Evolutionary conservation across 164 flowering plant species (phyloP).

Genomic region (Taxillus chinensis): DNA sequence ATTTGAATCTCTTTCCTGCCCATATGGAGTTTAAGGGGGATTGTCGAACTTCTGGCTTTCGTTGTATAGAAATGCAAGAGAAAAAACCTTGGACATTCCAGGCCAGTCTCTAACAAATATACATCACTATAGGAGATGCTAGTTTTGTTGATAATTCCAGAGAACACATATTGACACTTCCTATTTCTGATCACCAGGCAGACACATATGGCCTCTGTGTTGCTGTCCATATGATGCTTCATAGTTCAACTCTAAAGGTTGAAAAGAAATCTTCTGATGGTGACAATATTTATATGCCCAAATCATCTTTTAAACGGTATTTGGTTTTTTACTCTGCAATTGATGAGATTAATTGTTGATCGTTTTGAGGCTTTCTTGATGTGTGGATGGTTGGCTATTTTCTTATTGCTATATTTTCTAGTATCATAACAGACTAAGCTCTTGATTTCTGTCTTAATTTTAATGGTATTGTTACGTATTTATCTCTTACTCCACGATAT

Average conservation of each 20-base stretch:
- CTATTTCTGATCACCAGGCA: conserved; percentile 35
- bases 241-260: conserved; percentile 58
- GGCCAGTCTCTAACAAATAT: conserved; percentile 26
- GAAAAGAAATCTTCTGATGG: conserved; percentile 64
- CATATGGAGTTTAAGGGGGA: conserved; percentile 58
- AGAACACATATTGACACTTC: background rate
- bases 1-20: conserved; percentile 61
- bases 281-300: conserved; percentile 43
- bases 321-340: background rate
- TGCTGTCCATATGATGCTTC: conserved; percentile 81
- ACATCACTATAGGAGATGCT: background rate
- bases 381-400: background rate
- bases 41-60: conserved; percentile 82
- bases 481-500: background rate
- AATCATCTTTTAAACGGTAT: conserved; percentile 58
- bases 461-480: background rate
- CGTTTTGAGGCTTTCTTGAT: background rate
- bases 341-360: background rate
- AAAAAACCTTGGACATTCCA: conserved; percentile 80
- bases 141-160: background rate
- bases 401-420: background rate
- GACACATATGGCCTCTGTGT: conserved; percentile 90
- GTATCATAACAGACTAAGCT: background rate
- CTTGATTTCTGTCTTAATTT: background rate
- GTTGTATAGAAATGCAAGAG: conserved; percentile 85